Evolutionary conservation across 2,329 filamentous ascomycete genomes (phyloP).

Genomic region (Penicillium sp.): DNA sequence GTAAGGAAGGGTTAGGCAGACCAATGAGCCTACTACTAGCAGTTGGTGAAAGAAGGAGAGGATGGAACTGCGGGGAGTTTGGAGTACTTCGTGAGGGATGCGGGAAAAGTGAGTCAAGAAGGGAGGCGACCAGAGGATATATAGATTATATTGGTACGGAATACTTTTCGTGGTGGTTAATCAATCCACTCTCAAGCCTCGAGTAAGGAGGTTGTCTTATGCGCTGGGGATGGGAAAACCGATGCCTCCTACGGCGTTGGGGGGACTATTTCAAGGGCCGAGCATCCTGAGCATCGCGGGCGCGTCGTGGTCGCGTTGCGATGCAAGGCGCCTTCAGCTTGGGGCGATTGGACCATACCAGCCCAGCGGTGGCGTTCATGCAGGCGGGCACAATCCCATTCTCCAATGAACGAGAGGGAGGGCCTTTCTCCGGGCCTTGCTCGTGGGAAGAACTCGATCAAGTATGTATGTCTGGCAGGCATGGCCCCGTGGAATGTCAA

Average conservation of each 20-base stretch:
- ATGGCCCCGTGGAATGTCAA: constrained; percentile 8
- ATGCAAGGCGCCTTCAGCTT: constrained; percentile 23
- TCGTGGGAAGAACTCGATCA: neutral
- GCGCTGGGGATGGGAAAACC: constrained; percentile 17
- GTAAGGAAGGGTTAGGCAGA: constrained; percentile 2
- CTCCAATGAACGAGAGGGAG: neutral
- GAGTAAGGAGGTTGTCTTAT: constrained; percentile 4
- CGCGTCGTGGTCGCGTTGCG: constrained; percentile 27
- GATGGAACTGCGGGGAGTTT: neutral
- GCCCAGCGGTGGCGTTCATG: constrained; percentile 18
- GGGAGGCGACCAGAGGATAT: constrained; percentile 3
- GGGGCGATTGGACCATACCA: constrained; percentile 17
- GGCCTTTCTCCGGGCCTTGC: neutral
- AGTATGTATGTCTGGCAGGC: constrained; percentile 1
- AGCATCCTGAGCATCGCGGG: neutral
- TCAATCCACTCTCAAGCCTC: constrained; percentile 1
- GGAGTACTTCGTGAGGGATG: neutral
- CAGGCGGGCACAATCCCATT: constrained; percentile 17
- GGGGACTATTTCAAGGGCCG: constrained; percentile 26
- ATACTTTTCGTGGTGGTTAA: neutral
- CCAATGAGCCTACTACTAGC: neutral
- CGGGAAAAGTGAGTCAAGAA: neutral
- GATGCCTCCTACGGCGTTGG: neutral
- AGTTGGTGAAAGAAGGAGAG: neutral
- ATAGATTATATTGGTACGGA: constrained; percentile 1